Conservation (phyloP, 176 grass and related monocot species). For the Avena insularis region DNA sequence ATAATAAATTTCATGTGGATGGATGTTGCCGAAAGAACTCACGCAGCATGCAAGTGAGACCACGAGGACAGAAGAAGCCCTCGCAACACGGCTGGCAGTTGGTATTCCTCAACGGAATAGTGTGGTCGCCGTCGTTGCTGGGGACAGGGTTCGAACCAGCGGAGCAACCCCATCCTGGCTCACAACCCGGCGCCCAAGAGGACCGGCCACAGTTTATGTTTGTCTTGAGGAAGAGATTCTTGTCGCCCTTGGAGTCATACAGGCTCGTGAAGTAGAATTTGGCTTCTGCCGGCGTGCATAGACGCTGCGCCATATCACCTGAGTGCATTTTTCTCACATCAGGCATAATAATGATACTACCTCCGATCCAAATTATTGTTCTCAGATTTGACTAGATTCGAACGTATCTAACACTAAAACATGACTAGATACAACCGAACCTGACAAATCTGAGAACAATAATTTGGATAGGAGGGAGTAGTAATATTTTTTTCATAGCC, state of each 20-base stretch:
- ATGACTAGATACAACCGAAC: too few species aligned
- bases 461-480: too few species aligned
- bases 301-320: slow-evolving; percentile 58
- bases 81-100: slow-evolving; percentile 68
- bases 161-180: slow-evolving; percentile 75
- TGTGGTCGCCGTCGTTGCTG: background rate
- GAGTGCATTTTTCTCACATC: slow-evolving; percentile 5
- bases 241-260: slow-evolving; percentile 24
- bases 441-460: too few species aligned
- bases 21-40: slow-evolving; percentile 24
- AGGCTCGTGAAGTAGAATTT: slow-evolving; percentile 78
- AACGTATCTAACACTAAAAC: too few species aligned
- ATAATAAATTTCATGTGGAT: background rate
- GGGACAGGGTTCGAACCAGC: background rate
- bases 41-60: slow-evolving; percentile 96
- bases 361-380: too few species aligned
- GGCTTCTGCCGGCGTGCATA: slow-evolving; percentile 69
- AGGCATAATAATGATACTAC: background rate
- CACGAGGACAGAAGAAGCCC: slow-evolving; percentile 91
- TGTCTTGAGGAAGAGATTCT: slow-evolving; percentile 55
- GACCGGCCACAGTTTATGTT: slow-evolving; percentile 83
- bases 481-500: background rate
- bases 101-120: slow-evolving; percentile 48
- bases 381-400: too few species aligned
- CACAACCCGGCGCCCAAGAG: slow-evolving; percentile 69